Base-by-base conservation (phyloP, 2,329 filamentous ascomycete genomes). In the Xenoacremonium recifei region DNA sequence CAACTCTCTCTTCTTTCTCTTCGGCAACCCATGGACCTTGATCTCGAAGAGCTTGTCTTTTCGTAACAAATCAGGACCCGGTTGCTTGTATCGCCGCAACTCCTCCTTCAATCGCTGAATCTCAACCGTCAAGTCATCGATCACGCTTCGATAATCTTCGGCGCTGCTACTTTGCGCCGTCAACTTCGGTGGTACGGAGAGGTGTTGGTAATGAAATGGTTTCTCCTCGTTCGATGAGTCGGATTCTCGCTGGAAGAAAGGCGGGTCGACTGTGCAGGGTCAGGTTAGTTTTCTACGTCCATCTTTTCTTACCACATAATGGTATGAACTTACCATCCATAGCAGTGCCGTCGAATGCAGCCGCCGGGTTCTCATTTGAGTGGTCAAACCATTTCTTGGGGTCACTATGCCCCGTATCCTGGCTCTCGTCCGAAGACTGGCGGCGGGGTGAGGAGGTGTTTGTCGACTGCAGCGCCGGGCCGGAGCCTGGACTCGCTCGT, bases 31-130 rank as follows among this genome's bases (percentile, higher is more conserved):
- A 53, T 93, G 87, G 21, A 91, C 77, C 53, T 87, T 85, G 47
- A 95, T 81, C 60, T 95, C 89, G 53, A 95, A 92, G 0, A 95
- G 65, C 58, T 87, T 89, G 21, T 95, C 87, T 35, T 84, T 80
- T 23, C 83, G 77, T 37, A 91, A 66, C 49, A 84, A 78, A 31
- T 83, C 75, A 15, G 82, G 80, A 2, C 84, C 80, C 19, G 79
- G 67, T 48, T 80, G 82, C 61, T 87, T 85, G 48, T 87, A 87
- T 39, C 79, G 83, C 55, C 79, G 85, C 40, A 95, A 57, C 55
- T 83, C 81, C 51, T 85, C 82, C 66, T 84, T 90, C 47, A 95
- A 63, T 38, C 81, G 84, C 61, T 89, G 87, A 60, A 93, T 95
- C 59, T 90, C 85, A 19, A 95, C 72, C 0, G 89, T 95, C 44